Evolutionary conservation across 2,329 filamentous ascomycete species (phyloP), one percentile per base, ranked within the genome.

Genomic region (Thielaviopsis populi): DNA sequence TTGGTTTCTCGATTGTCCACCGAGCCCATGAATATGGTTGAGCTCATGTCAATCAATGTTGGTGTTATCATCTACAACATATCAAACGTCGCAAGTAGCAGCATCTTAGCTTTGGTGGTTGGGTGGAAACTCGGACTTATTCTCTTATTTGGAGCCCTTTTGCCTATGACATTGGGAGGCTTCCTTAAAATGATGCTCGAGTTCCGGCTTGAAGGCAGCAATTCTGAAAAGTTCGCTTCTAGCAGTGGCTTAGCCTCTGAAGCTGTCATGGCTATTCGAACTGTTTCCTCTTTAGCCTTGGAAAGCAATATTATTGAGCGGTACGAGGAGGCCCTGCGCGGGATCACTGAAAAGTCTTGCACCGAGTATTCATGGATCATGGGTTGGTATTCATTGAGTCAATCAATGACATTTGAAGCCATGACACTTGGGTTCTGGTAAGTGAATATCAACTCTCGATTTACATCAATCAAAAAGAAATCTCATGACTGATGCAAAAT

Each of bases 91-190:
- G 8, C 79, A 1, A 74, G 76, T 0, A 78, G 75, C 66, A 73
- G 74, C 15, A 71, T 78, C 8, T 70, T 83, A 0, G 76, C 76
- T 3, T 71, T 83, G 6, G 74, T 70, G 1, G 73, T 73, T 58
- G 76, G 77, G 0, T 83, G 77, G 77, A 80, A 79, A 62, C 72
- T 82, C 1, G 78, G 77, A 0, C 72, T 82, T 0, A 75, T 78
- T 0, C 71, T 79, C 0, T 70, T 76, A 0, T 74, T 79, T 42
- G 78, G 75, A 11, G 76, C 75, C 2, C 68, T 82, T 10, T 74
- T 79, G 0, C 72, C 76, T 0, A 70, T 82, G 19, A 69, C 80
- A 1, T 68, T 71, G 0, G 72, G 77, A 0, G 79, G 79, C 2
- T 79, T 78, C 59, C 65, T 77, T 3, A 74, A 79, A 1, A 78